Evolutionary conservation across 73 alveolate genomes (phyloP).

Genomic region (Breviolum minutum): DNA sequence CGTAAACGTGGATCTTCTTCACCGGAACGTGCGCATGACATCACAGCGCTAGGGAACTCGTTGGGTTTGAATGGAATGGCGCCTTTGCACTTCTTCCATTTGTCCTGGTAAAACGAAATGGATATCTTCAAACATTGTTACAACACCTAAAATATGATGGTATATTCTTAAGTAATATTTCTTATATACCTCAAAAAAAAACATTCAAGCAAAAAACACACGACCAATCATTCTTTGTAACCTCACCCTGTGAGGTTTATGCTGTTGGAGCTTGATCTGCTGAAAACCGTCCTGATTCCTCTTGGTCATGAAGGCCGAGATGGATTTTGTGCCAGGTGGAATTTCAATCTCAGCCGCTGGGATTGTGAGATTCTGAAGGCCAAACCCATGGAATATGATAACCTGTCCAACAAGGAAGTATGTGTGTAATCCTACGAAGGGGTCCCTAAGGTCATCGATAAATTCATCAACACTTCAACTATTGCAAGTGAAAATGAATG

Average conservation of each 20-base stretch:
- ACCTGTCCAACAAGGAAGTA: too few species aligned
- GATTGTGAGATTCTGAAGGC: not conserved
- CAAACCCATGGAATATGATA: too few species aligned
- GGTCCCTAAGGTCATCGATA: too few species aligned
- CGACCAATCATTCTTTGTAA: not conserved
- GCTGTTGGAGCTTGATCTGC: too few species aligned
- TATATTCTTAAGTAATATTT: too few species aligned
- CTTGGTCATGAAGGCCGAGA: not conserved
- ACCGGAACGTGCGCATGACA: conserved; percentile 68
- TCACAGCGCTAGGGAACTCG: conserved; percentile 63
- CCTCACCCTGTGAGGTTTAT: too few species aligned
- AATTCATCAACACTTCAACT: too few species aligned
- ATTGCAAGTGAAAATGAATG: too few species aligned
- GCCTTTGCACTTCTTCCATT: conserved; percentile 87
- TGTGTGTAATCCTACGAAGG: too few species aligned
- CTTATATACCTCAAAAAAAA: too few species aligned
- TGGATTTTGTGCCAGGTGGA: conserved; percentile 4
- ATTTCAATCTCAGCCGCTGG: not conserved
- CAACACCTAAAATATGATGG: too few species aligned
- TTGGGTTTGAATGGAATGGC: not conserved
- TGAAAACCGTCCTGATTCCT: not conserved
- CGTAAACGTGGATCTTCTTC: conserved; percentile 19
- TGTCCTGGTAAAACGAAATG: not conserved
- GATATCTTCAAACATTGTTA: too few species aligned
- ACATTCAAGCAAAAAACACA: not conserved